Evolutionary conservation across 306 rosid species (phyloP), one percentile per base, ranked within the genome.

Genomic region (Prunus dulcis): DNA sequence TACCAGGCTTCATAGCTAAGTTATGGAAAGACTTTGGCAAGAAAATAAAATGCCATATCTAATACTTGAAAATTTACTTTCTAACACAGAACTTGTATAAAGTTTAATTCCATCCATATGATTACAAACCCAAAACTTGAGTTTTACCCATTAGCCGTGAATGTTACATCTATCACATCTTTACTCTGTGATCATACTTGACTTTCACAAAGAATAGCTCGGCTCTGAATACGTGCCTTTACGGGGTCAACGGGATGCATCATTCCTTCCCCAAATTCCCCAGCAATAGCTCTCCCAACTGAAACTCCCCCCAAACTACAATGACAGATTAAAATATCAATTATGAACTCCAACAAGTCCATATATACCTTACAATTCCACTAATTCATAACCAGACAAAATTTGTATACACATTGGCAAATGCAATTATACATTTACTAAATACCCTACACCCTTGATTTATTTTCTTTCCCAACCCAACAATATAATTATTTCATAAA

Each of bases 191-290:
- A 73, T 46, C 55, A 76, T 83, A 93, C 98, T 91, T 85, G 84
- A 85, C 82, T 74, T 82, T 87, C 88, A 79, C 66, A 73, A 15
- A 23, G 25, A 23, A 93, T 86, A 55, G 92, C 95, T 77, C 91
- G 95, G 85, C 97, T 87, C 79, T 91, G 98, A 71, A 93, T 72
- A 46, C 98, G 83, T 0, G 98, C 89, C 80, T 93, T 93, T 66
- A 93, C 15, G 14, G 98, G 91, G 81, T 93, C 95, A 22, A 93
- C 84, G 0, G 98, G 98, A 82, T 93, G 98, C 98, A 91, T 87
- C 88, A 89, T 85, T 67, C 97, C 95, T 86, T 91, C 97, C 78
- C 97, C 98, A 87, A 91, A 91, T 78, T 89, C 93, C 27, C 98
- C 97, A 27, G 98, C 97, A 77, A 91, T 76, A 57, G 88, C 98